These are phyloP conservation scores for Zychaea mexicana DNA, from an alignment of 371 early-diverging fungal genomes.

Conservation along the genomic window DNA sequence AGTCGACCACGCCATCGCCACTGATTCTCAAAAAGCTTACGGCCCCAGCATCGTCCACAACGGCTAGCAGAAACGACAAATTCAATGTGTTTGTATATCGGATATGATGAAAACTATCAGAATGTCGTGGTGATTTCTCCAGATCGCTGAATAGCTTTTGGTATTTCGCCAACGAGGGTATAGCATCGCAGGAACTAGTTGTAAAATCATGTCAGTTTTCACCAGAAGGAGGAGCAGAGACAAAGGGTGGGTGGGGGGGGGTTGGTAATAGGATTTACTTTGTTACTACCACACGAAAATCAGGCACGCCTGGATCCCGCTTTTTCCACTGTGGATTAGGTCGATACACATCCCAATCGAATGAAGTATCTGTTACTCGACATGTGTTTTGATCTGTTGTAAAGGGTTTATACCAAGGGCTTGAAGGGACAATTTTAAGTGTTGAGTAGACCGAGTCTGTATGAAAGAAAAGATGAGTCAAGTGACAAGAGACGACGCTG, in stretches of 20 bases:
- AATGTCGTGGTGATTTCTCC: neutral
- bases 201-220: neutral
- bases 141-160: neutral
- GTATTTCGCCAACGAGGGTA: slow-evolving; percentile 10
- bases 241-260: too few relatives aligned
- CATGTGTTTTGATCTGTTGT: neutral
- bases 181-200: neutral
- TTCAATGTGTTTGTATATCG: slow-evolving; percentile 12
- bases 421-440: slow-evolving; percentile 24
- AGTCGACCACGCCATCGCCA: slow-evolving; percentile 21
- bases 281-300: slow-evolving; percentile 43
- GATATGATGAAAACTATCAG: neutral
- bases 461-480: neutral
- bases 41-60: slow-evolving; percentile 36
- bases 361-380: neutral
- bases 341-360: slow-evolving; percentile 58
- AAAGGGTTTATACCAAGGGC: slow-evolving; percentile 29
- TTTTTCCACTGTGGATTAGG: slow-evolving; percentile 57
- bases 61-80: slow-evolving; percentile 26
- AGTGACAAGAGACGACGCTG: neutral
- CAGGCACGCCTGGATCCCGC: slow-evolving; percentile 51
- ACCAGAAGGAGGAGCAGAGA: neutral
- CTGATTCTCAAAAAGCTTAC: slow-evolving; percentile 25
- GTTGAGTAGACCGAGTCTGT: slow-evolving; percentile 26
- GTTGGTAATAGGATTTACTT: too few relatives aligned